Conservation (phyloP, 163 green algal species). For the Scenedesmus sp. region DNA sequence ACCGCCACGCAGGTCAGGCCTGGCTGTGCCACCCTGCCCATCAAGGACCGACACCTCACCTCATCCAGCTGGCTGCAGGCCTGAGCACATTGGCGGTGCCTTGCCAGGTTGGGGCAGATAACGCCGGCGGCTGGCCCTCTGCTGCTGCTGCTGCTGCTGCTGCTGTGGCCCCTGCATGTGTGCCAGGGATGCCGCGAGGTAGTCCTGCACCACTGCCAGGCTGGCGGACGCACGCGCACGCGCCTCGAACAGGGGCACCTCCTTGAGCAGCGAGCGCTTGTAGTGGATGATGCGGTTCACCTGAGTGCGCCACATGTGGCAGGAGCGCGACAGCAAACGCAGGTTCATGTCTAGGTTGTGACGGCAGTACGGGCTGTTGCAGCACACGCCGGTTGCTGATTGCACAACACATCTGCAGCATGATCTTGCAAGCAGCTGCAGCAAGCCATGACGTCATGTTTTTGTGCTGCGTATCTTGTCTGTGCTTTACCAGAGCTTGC, state of each 20-base stretch:
- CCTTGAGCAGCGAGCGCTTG: constrained; percentile 36
- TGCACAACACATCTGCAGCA: no score
- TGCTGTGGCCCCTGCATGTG: not conserved
- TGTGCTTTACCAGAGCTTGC: no score
- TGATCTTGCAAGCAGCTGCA: no score
- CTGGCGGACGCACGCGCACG: not conserved
- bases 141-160: not conserved
- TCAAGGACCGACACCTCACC: not conserved
- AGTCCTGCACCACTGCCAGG: constrained; percentile 36
- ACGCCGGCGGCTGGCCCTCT: constrained; percentile 65
- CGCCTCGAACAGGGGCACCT: constrained; percentile 16
- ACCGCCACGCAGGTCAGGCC: not conserved
- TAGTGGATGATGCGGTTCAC: constrained; percentile 16
- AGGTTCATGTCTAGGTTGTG: not conserved
- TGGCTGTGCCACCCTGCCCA: not conserved
- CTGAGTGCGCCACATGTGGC: not conserved
- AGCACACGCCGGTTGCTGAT: not conserved
- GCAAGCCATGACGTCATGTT: no score
- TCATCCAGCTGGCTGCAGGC: constrained; percentile 39
- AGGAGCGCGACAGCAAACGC: not conserved
- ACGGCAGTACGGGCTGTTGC: no score
- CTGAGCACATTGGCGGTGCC: constrained; percentile 74
- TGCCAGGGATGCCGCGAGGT: not conserved
- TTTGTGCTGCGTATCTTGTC: no score
- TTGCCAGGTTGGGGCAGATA: constrained; percentile 77